Base-by-base conservation (phyloP, 2,329 filamentous ascomycete genomes). In the Tolypocladium guangdongense region DNA sequence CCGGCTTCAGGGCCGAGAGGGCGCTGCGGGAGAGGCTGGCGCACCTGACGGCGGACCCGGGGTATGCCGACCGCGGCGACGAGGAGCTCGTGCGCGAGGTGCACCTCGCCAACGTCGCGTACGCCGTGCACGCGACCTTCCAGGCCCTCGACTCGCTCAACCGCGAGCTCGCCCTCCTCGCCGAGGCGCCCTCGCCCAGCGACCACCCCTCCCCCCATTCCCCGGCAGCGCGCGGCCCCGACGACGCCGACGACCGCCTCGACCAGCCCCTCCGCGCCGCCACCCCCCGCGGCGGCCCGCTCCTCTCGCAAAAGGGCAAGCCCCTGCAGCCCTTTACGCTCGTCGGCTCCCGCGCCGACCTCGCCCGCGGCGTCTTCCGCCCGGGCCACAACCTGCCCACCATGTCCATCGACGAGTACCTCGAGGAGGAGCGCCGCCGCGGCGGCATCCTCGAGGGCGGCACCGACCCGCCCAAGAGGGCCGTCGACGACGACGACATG, bases 331-430 rank as follows among this genome's bases (percentile, higher is more conserved):
- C 92, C 0, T 97, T 99, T 64, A 96, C 90, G 1, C 76, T 99
- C 24, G 77, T 95, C 5, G 85, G 86, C 55, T 86, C 78, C 59
- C 81, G 93, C 38, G 83, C 89, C 57, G 84, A 90, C 56, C 70
- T 96, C 55, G 81, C 84, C 56, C 78, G 84, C 55, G 87, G 87
- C 3, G 92, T 99, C 0, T 99, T 99, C 70, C 80, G 88, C 53
- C 83, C 90, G 0, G 90, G 93, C 8, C 93, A 99, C 67, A 96
- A 89, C 70, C 73, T 99, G 55, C 93, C 93, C 1, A 97, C 93
- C 3, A 97, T 99, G 93, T 88, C 83, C 1, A 96, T 99, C 57
- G 93, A 99, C 62, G 93, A 99, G 72, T 99, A 97, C 65, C 76
- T 99, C 18, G 93, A 95, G 51, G 92, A 97, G 69, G 93, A 97